Evolutionary conservation across 2,329 filamentous ascomycete species (phyloP), one percentile per base, ranked within the genome.

Genomic region (Ceratocystis diversiconidia): DNA sequence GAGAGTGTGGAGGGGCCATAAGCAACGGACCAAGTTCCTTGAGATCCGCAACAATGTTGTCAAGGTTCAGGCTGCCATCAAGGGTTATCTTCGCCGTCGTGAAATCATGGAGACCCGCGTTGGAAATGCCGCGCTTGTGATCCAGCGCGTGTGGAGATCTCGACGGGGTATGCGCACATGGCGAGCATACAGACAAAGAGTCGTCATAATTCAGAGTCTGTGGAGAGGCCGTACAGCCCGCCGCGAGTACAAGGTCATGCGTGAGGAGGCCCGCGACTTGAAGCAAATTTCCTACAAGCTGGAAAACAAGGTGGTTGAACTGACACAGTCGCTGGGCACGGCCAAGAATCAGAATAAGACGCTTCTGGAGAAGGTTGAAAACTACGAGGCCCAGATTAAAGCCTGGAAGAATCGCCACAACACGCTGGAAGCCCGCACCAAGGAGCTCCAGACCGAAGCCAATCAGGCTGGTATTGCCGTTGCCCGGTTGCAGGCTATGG

Each of bases 241-340:
- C 70, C 84, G 82, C 70, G 86, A 84, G 61, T 99, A 99, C 81
- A 97, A 96, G 84, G 85, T 80, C 71, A 79, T 95, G 68, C 90
- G 94, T 70, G 92, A 96, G 76, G 94, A 99, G 77, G 94, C 94
- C 70, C 89, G 94, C 73, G 95, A 99, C 79, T 84, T 99, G 75
- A 97, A 97, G 81, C 92, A 97, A 76, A 99, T 99, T 71, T 97
- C 94, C 1, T 99, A 99, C 81, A 97, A 96, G 80, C 80, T 99
- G 71, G 94, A 99, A 76, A 97, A 99, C 82, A 99, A 99, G 85
- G 94, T 99, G 69, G 90, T 99, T 69, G 94, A 99, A 78, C 83
- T 99, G 72, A 99, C 94, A 1, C 94, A 99, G 75, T 90, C 88
- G 62, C 78, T 99, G 71, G 92, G 94, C 70, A 87, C 90, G 8